phyloP scores from a whole-genome alignment of 306 rosid genomes.

The Prunus campanulata region DNA sequence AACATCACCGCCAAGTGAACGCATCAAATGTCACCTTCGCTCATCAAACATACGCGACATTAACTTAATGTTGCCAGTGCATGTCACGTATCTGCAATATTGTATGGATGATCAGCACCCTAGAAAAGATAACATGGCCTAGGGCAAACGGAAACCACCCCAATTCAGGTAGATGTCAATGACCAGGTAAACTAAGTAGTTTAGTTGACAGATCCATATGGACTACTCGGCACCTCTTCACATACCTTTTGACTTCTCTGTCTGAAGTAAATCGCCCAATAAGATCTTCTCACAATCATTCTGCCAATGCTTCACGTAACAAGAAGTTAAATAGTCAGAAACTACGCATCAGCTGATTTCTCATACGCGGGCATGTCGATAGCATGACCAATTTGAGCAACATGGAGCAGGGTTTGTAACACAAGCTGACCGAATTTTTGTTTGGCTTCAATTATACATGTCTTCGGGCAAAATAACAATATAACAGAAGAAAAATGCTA shows the following conservation, averaged over 20 bases:
- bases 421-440: too few species aligned
- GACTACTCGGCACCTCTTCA: not conserved
- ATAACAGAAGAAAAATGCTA: too few species aligned
- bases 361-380: not conserved
- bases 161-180: not conserved
- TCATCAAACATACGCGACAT: not conserved
- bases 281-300: not conserved
- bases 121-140: too few species aligned
- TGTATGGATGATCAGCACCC: not conserved
- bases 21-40: not conserved
- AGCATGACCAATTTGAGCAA: too few species aligned
- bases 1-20: not conserved
- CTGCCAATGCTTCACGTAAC: not conserved
- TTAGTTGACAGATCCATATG: not conserved
- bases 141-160: not conserved
- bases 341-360: not conserved
- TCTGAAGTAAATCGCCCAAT: not conserved
- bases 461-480: too few species aligned
- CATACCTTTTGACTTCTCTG: not conserved
- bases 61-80: not conserved
- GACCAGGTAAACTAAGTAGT: not conserved
- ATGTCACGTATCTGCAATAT: not conserved
- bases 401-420: too few species aligned
- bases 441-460: too few species aligned
- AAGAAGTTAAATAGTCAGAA: not conserved